Evolutionary conservation across 257 asterid species (phyloP).

Genomic region (Gentiana straminea): DNA sequence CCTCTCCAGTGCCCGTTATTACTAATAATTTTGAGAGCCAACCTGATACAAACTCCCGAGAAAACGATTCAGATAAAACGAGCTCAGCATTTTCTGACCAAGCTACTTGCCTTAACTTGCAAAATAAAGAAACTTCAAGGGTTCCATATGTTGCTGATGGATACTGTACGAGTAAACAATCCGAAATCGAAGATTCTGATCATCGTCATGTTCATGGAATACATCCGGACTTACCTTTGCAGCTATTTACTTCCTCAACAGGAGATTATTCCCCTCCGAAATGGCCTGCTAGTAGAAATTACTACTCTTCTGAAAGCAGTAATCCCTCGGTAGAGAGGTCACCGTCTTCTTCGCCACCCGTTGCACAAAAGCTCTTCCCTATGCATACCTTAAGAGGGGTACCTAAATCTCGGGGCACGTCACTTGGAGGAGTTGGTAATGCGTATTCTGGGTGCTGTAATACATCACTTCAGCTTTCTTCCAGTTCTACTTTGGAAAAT

Average conservation of each 20-base stretch:
- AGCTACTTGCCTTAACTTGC: slow-evolving; percentile 26
- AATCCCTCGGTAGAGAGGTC: slow-evolving; percentile 60
- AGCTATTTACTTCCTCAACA: slow-evolving; percentile 54
- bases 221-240: slow-evolving; percentile 34
- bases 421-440: slow-evolving; percentile 27
- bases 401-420: slow-evolving; percentile 22
- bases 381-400: slow-evolving; percentile 38
- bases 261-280: slow-evolving; percentile 38
- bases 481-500: slow-evolving; percentile 29
- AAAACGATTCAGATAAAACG: slow-evolving; percentile 61
- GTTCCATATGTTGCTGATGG: slow-evolving; percentile 33
- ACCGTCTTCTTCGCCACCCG: slow-evolving; percentile 58
- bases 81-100: slow-evolving; percentile 43
- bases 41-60: slow-evolving; percentile 45
- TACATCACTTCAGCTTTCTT: slow-evolving; percentile 69
- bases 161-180: slow-evolving; percentile 45
- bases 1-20: slow-evolving; percentile 23
- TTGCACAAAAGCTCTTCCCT: slow-evolving; percentile 60
- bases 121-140: slow-evolving; percentile 21
- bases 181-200: slow-evolving; percentile 48
- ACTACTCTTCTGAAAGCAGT: slow-evolving; percentile 60
- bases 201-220: slow-evolving; percentile 25
- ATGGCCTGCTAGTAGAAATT: slow-evolving; percentile 33
- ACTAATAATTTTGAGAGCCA: slow-evolving; percentile 31
- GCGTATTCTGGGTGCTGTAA: slow-evolving; percentile 29